These are phyloP conservation scores for Ustilago lituana DNA, from an alignment of 1,284 basidiomycete species.

Conservation along the genomic window DNA sequence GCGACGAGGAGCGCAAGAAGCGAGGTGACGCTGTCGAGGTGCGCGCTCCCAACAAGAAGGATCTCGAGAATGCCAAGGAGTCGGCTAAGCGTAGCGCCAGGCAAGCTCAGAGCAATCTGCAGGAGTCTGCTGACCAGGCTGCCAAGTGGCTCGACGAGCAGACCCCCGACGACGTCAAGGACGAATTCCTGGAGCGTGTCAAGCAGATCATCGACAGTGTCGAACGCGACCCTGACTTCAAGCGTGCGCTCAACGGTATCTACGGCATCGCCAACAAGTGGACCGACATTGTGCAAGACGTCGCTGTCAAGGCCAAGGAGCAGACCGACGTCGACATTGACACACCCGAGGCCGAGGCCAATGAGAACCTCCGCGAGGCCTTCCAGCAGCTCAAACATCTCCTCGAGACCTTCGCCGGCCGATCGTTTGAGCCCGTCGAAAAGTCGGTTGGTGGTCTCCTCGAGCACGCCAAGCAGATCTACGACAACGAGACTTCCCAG, in stretches of 20 bases:
- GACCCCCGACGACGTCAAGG: conserved; percentile 69
- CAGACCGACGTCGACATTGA: conserved; percentile 68
- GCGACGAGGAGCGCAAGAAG: conserved; percentile 60
- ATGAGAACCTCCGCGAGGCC: conserved; percentile 68
- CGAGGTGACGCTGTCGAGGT: conserved; percentile 51
- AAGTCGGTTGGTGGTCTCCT: conserved; percentile 68
- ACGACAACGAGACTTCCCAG: conserved; percentile 62
- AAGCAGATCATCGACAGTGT: conserved; percentile 66
- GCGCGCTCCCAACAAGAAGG: conserved; percentile 63
- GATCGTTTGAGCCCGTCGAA: conserved; percentile 45
- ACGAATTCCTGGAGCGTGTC: conserved; percentile 68
- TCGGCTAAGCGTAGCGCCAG: conserved; percentile 68
- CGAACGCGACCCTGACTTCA: conserved; percentile 68
- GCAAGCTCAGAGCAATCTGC: conserved; percentile 62
- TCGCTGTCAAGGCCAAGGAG: conserved; percentile 67
- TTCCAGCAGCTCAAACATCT: conserved; percentile 68
- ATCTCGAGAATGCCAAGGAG: conserved; percentile 65
- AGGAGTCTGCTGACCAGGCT: conserved; percentile 36
- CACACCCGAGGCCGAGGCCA: conserved; percentile 66
- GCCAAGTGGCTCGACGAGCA: conserved; percentile 69
- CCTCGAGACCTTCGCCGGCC: conserved; percentile 68
- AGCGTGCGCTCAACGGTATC: conserved; percentile 68
- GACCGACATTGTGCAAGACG: conserved; percentile 68
- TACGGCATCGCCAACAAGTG: conserved; percentile 70
- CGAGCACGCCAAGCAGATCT: conserved; percentile 67